These are phyloP conservation scores for Fusarium piperis DNA, from an alignment of 2,329 filamentous ascomycete species.

Conservation along the genomic window DNA sequence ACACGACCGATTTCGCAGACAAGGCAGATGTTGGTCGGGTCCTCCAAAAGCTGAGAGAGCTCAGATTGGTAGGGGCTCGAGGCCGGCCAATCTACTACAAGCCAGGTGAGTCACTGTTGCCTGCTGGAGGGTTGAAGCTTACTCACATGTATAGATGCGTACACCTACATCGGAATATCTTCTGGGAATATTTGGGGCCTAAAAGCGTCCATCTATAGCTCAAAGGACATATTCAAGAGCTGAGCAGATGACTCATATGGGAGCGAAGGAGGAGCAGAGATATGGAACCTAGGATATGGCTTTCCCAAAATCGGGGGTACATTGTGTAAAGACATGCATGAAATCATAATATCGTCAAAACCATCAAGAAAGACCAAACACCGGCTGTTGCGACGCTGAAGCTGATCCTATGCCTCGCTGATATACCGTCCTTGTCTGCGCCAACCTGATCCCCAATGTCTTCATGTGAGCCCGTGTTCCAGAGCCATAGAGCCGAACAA, in stretches of 20 bases:
- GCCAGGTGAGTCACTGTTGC: slow-evolving; percentile 60
- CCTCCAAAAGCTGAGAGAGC: slow-evolving; percentile 66
- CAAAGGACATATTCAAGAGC: slow-evolving; percentile 50
- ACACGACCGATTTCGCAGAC: slow-evolving; percentile 80
- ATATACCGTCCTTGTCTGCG: slow-evolving; percentile 13
- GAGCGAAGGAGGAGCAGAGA: background rate
- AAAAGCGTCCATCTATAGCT: slow-evolving; percentile 66
- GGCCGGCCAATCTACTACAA: slow-evolving; percentile 79
- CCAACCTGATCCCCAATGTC: background rate
- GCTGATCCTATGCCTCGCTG: slow-evolving; percentile 13
- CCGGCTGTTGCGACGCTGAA: slow-evolving; percentile 7
- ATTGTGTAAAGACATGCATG: slow-evolving; percentile 8
- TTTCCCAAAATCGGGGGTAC: background rate
- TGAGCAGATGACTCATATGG: slow-evolving; percentile 20
- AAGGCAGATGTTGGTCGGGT: slow-evolving; percentile 75
- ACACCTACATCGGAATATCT: slow-evolving; percentile 72
- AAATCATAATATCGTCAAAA: slow-evolving; percentile 25
- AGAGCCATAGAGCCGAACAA: slow-evolving; percentile 1
- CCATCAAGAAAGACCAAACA: slow-evolving; percentile 23
- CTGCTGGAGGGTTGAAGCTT: slow-evolving; percentile 13
- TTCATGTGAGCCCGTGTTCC: background rate
- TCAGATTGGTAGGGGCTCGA: slow-evolving; percentile 65
- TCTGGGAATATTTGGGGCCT: slow-evolving; percentile 70
- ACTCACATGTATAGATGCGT: slow-evolving; percentile 63
- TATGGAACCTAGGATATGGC: background rate